Conservation (phyloP, 192 early-diverging fungal genomes). For the Backusella luteola region DNA sequence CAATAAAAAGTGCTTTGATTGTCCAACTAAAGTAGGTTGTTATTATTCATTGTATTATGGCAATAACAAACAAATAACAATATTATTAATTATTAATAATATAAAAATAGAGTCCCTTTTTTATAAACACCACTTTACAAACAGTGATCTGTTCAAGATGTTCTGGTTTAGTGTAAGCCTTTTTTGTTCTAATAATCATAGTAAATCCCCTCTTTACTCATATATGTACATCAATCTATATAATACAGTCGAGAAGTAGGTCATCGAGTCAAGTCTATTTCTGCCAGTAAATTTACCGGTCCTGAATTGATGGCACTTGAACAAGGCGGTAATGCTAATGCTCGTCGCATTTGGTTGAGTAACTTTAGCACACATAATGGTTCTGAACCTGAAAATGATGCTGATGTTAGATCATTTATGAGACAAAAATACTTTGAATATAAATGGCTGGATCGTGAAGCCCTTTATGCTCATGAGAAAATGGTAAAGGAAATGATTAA, state of each 20-base stretch:
- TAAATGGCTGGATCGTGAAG: slow-evolving; percentile 16
- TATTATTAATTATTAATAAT: no score
- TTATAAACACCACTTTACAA: slow-evolving; percentile 47
- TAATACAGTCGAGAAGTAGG: slow-evolving; percentile 46
- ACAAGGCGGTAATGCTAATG: slow-evolving; percentile 48
- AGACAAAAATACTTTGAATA: slow-evolving; percentile 25
- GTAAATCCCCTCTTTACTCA: not conserved
- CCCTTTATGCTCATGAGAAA: slow-evolving; percentile 8
- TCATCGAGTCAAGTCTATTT: slow-evolving; percentile 58
- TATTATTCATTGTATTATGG: not conserved
- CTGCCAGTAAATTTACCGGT: slow-evolving; percentile 50
- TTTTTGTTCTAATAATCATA: not conserved
- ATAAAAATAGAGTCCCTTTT: slow-evolving; percentile 43
- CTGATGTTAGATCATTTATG: slow-evolving; percentile 21
- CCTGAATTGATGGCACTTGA: slow-evolving; percentile 44
- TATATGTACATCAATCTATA: not conserved
- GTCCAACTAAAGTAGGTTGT: slow-evolving; percentile 42
- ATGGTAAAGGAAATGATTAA: not conserved
- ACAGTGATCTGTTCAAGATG: slow-evolving; percentile 53
- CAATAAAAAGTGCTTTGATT: slow-evolving; percentile 54
- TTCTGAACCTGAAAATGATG: slow-evolving; percentile 23
- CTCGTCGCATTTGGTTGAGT: slow-evolving; percentile 29
- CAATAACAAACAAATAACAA: not conserved
- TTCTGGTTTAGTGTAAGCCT: slow-evolving; percentile 47
- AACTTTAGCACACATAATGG: slow-evolving; percentile 10